Conservation (phyloP, 1,284 basidiomycete species). For the Cryptococcus sp. region DNA sequence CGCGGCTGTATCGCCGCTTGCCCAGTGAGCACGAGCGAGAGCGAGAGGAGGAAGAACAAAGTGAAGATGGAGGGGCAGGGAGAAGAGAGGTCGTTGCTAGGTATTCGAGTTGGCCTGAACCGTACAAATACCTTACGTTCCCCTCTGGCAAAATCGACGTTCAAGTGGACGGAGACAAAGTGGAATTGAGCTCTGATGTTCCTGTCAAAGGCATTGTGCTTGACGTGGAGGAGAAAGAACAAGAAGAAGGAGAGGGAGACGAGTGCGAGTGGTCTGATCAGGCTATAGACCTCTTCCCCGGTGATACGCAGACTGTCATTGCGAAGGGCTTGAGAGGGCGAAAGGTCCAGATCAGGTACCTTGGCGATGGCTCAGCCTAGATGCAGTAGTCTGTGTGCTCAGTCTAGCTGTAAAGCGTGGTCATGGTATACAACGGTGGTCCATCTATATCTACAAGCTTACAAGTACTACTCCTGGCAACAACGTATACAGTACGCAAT, state of each 20-base stretch:
- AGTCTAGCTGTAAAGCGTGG: background rate
- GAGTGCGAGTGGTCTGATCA: slow-evolving; percentile 80
- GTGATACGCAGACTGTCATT: slow-evolving; percentile 67
- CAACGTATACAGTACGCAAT: background rate
- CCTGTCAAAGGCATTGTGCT: slow-evolving; percentile 85
- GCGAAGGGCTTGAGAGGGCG: slow-evolving; percentile 69
- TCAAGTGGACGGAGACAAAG: slow-evolving; percentile 61
- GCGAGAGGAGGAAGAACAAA: slow-evolving; percentile 26
- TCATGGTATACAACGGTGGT: background rate
- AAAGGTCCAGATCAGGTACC: slow-evolving; percentile 60
- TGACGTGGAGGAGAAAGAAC: slow-evolving; percentile 61
- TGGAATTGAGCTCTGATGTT: slow-evolving; percentile 63
- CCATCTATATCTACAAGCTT: no score
- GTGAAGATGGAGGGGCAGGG: no score
- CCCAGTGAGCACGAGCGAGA: slow-evolving; percentile 25
- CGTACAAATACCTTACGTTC: slow-evolving; percentile 85
- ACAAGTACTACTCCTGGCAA: no score
- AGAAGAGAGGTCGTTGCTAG: slow-evolving; percentile 63
- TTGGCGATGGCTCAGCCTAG: slow-evolving; percentile 12
- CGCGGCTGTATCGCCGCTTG: slow-evolving; percentile 63
- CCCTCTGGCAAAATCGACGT: slow-evolving; percentile 65
- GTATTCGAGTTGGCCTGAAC: slow-evolving; percentile 74
- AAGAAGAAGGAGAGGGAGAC: slow-evolving; percentile 49
- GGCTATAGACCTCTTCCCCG: slow-evolving; percentile 80
- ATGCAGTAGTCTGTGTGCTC: background rate